Evolutionary conservation across 192 early-diverging fungal genomes (phyloP), one percentile per base, ranked within the genome.

Genomic region (Pilaira anomala): DNA sequence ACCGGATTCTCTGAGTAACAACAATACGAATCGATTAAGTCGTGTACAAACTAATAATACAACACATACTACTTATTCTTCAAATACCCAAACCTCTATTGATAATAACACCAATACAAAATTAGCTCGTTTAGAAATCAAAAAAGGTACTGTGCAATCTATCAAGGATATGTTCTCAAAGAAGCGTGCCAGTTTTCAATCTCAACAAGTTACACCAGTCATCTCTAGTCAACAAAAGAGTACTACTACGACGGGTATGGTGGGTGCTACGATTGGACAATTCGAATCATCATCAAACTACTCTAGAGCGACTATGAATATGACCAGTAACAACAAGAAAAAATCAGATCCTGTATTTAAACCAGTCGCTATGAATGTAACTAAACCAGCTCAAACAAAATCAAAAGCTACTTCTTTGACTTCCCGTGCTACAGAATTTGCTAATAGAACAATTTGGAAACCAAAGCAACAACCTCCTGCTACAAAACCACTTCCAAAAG

Each of bases 141-240:
- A 69, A 48, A 33, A 19, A n/a, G 67, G 67, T 14, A 69, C 56
- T 16, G 57, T 69, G 1, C 48, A 53, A 25, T 56, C 60, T 2
- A 54, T 69, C 33, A 40, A 48, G 13, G 60, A 69, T 5, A n/a
- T 69, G 7, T 69, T 69, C 33, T 26, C 49, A 12, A 57, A 48
- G 36, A 24, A 40, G 24, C 21, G 48, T 14, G 36, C 46, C 50
- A 44, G 33, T 25, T 22, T 51, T 36, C 55, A 46, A 26, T 22
- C 55, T 8, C 13, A n/a, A 12, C 48, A 22, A 33, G 45, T 44
- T 21, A 29, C 33, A 59, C 49, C 19, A 45, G 42, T 9, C 6
- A 36, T 24, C 2, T 56, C 63, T 14, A 54, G 28, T 44, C 62
- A 59, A 14, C 56, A 41, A 19, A 21, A 25, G 12, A 28, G 25